phyloP scores from a whole-genome alignment of 2,329 filamentous ascomycete genomes.

The Ustulina deusta region DNA sequence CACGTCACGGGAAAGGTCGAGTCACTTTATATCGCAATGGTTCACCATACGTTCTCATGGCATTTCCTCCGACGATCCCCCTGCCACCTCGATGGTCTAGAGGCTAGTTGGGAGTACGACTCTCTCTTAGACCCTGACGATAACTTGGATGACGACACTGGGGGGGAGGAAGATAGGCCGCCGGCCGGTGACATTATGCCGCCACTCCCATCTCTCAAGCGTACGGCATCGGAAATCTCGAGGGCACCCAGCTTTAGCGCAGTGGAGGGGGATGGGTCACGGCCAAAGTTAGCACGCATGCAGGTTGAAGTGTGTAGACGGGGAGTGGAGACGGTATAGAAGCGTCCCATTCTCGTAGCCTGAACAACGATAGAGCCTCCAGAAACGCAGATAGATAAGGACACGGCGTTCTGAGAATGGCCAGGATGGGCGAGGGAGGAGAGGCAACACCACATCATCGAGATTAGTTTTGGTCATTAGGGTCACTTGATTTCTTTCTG shows the following conservation, averaged over 20 bases:
- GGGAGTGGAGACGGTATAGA: conserved; percentile 56
- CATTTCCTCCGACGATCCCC: conserved; percentile 62
- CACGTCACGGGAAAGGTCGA: conserved; percentile 67
- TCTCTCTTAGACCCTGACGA: conserved; percentile 60
- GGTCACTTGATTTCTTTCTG: conserved; percentile 16
- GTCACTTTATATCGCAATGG: conserved; percentile 71
- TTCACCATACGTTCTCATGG: conserved; percentile 67
- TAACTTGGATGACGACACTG: conserved; percentile 53
- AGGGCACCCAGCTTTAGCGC: conserved; percentile 59
- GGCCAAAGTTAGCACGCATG: conserved; percentile 56
- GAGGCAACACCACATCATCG: conserved; percentile 20
- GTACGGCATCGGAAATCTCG: conserved; percentile 65
- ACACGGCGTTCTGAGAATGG: conserved; percentile 25
- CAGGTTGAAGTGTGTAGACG: conserved; percentile 56
- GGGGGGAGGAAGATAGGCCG: conserved; percentile 54
- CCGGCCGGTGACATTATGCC: conserved; percentile 62
- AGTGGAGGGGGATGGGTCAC: conserved; percentile 50
- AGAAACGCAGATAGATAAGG: conserved; percentile 31
- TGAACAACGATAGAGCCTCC: conserved; percentile 29
- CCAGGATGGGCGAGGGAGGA: conserved; percentile 20
- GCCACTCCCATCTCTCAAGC: conserved; percentile 59
- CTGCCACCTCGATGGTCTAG: conserved; percentile 64
- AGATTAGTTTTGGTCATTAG: conserved; percentile 9
- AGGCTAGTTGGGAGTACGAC: conserved; percentile 67
- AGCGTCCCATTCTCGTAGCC: conserved; percentile 24